Evolutionary conservation across 192 early-diverging fungal genomes (phyloP), one percentile per base, ranked within the genome.

Genomic region (Lobosporangium transversale): DNA sequence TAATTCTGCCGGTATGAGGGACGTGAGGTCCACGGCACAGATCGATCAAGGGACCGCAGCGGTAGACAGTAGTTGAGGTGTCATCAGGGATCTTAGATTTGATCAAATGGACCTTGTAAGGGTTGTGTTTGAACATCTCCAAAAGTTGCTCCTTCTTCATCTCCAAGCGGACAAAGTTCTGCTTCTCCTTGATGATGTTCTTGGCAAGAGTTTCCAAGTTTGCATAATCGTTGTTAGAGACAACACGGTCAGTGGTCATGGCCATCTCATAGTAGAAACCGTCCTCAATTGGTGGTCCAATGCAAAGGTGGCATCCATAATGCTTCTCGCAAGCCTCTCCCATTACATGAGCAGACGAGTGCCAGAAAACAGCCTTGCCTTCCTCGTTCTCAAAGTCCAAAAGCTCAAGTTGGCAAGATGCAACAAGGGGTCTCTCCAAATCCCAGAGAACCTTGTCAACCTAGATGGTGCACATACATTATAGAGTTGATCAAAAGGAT

Each of bases 121-220:
- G 93, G 89, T 98, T 99, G 87, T 97, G 89, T 84, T 92, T 89
- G 86, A 99, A 99, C 96, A 99, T 98, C 78, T 95, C 91, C 64
- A 99, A 80, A 47, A 99, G 85, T 50, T 96, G 64, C 66, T 90
- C 93, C 86, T 99, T 99, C 37, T 84, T 87, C 59, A 98, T 53
- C 33, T 91, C 86, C 60, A 98, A 86, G 40, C 98, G 93, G 79
- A 94, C 87, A 76, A 99, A 99, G 21, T 87, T 86, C 84, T 98
- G 95, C 87, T 97, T 97, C 80, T 98, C 98, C 81, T 94, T 94
- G 78, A 95, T 91, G 23, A 91, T 92, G 64, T 88, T 89, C 69
- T 89, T 90, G 37, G 95, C 93, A 45, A 95, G 82, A n/a, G 86
- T 89, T 78, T 98, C 95, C 59, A 99, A 88, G 43, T 87, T 81